Evolutionary conservation across 169 alveolate species (phyloP).

Genomic region (Babesia ovis): DNA sequence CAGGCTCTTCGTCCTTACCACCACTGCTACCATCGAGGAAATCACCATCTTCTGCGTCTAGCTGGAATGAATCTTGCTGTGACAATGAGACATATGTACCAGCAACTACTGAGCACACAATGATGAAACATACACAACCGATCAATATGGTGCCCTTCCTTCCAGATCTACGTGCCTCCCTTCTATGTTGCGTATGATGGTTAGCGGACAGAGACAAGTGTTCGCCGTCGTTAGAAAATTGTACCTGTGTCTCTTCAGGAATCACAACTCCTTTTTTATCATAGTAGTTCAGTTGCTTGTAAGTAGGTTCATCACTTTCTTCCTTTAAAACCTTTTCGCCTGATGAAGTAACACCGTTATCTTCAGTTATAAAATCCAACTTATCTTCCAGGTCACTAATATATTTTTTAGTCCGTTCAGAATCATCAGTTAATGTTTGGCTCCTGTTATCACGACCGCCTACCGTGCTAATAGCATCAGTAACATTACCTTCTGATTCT

Average conservation of each 20-base stretch:
- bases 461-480: too few relatives aligned
- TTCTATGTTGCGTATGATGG: neutral
- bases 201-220: neutral
- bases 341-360: neutral
- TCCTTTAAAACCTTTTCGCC: neutral
- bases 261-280: neutral
- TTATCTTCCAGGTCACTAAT: neutral
- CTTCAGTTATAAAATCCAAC: too few relatives aligned
- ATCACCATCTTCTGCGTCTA: constrained; percentile 1
- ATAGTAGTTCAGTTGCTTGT: neutral
- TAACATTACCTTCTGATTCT: too few relatives aligned
- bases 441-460: neutral
- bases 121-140: neutral
- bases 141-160: neutral
- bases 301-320: neutral
- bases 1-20: constrained; percentile 50
- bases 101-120: neutral
- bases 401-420: neutral
- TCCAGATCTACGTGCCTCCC: neutral
- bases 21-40: constrained; percentile 55
- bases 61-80: neutral
- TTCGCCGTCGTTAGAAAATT: neutral
- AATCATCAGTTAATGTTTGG: neutral
- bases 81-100: neutral
- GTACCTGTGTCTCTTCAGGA: neutral